These are phyloP conservation scores for Apiotrichum gamsii DNA, from an alignment of 1,284 basidiomycete genomes.

Conservation along the genomic window DNA sequence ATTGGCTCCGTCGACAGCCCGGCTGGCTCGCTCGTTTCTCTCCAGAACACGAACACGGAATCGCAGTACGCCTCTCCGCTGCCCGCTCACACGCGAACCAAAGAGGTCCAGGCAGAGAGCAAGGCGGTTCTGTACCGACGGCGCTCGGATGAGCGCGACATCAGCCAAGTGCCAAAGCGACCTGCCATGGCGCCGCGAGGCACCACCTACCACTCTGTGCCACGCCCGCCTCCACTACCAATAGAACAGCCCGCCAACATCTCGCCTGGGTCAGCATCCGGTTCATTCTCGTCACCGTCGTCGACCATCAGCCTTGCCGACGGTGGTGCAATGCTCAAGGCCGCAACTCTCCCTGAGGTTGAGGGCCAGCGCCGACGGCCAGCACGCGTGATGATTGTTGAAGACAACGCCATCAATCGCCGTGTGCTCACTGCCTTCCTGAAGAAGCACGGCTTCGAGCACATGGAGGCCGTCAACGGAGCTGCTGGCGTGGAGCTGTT, in stretches of 20 bases:
- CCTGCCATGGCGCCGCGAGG: constrained; percentile 39
- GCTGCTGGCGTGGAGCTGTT: constrained; percentile 76
- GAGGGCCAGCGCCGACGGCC: constrained; percentile 27
- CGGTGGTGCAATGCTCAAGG: constrained; percentile 51
- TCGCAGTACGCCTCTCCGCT: too few species aligned
- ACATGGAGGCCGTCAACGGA: constrained; percentile 73
- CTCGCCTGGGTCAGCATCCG: neutral
- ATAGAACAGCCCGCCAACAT: neutral
- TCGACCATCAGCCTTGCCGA: constrained; percentile 49
- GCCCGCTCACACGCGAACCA: neutral
- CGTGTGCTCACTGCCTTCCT: constrained; percentile 68
- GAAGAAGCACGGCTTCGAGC: constrained; percentile 61
- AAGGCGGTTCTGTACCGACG: constrained; percentile 28
- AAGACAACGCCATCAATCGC: constrained; percentile 63
- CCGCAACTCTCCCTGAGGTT: constrained; percentile 31
- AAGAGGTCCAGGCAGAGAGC: constrained; percentile 1
- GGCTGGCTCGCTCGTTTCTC: too few species aligned
- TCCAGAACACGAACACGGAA: too few species aligned
- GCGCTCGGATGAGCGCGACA: constrained; percentile 42
- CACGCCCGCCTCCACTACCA: neutral
- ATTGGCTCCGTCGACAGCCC: neutral
- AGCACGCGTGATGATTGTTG: constrained; percentile 68
- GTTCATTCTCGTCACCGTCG: constrained; percentile 36
- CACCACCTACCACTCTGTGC: constrained; percentile 35
- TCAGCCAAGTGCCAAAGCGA: constrained; percentile 11